phyloP scores from a whole-genome alignment of 1,139 yeast species.

The Oligophagozyma castellii region DNA sequence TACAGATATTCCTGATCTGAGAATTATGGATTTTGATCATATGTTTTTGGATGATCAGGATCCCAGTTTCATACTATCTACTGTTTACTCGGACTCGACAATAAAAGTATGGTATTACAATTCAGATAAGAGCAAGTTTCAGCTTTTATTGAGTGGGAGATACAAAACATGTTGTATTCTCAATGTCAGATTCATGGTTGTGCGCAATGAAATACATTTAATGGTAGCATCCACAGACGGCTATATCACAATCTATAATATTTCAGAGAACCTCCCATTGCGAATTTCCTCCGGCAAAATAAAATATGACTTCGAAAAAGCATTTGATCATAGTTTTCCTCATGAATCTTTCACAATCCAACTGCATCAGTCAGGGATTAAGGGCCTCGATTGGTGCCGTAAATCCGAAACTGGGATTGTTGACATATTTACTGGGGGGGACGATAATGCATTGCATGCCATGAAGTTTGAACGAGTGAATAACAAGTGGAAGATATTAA shows the following conservation, averaged over 20 bases:
- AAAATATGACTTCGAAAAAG: conserved; percentile 1
- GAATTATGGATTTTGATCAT: conserved; percentile 75
- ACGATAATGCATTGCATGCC: conserved; percentile 63
- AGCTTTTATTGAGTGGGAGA: conserved; percentile 31
- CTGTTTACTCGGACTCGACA: conserved; percentile 77
- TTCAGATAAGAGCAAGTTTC: conserved; percentile 27
- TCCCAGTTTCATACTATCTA: conserved; percentile 35
- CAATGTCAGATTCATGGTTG: conserved; percentile 36
- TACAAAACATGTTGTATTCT: conserved; percentile 71
- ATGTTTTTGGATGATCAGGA: conserved; percentile 20
- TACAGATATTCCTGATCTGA: conserved; percentile 50
- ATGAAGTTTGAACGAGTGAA: conserved; percentile 26
- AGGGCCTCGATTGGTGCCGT: conserved; percentile 30
- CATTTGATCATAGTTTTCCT: conserved; percentile 1
- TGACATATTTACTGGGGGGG: conserved; percentile 68
- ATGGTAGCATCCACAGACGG: conserved; percentile 78
- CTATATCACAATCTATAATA: conserved; percentile 45
- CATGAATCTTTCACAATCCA: neutral
- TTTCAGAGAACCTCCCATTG: conserved; percentile 25
- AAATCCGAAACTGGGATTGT: conserved; percentile 11
- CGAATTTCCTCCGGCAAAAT: conserved; percentile 1
- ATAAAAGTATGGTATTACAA: conserved; percentile 53
- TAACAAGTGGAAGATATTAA: conserved; percentile 8
- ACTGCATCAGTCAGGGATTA: conserved; percentile 77
- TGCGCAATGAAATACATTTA: conserved; percentile 26